phyloP scores from a whole-genome alignment of 1,284 basidiomycete genomes.

The Sporisorium sorghi region DNA sequence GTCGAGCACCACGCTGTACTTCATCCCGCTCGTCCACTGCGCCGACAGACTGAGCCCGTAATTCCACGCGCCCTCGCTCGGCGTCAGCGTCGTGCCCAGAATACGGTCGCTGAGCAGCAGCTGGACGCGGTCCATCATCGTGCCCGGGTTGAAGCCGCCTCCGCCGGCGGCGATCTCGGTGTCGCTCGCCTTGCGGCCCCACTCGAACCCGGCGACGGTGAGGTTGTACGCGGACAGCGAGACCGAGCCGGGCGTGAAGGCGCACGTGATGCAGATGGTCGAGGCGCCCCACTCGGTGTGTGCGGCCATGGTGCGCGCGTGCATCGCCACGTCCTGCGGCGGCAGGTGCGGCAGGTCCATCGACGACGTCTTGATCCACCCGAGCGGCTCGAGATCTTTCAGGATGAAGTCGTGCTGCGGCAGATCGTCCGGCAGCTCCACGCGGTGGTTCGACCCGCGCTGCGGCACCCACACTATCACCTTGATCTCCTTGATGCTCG shows the following conservation, averaged over 20 bases:
- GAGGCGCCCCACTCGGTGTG: conserved; percentile 95
- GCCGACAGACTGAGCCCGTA: conserved; percentile 77
- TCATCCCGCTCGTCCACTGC: conserved; percentile 85
- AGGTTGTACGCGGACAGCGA: conserved; percentile 92
- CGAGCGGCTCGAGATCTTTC: conserved; percentile 92
- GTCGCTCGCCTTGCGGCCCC: conserved; percentile 90
- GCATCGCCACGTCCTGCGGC: conserved; percentile 92
- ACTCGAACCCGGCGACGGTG: conserved; percentile 92
- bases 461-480: conserved; percentile 96
- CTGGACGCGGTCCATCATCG: conserved; percentile 95
- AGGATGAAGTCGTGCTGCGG: conserved; percentile 93
- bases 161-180: conserved; percentile 75
- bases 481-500: conserved; percentile 98
- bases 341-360: conserved; percentile 75
- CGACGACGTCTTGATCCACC: conserved; percentile 96
- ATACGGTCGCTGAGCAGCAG: conserved; percentile 86
- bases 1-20: conserved; percentile 88
- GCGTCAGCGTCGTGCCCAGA: conserved; percentile 66
- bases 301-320: conserved; percentile 94
- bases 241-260: conserved; percentile 97
- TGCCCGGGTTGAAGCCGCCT: conserved; percentile 85
- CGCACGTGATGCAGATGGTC: conserved; percentile 90
- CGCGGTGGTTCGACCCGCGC: conserved; percentile 90
- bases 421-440: conserved; percentile 86
- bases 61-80: conserved; percentile 60